Base-by-base conservation (phyloP, 305 asterid species). In the Fraxinus floribunda region DNA sequence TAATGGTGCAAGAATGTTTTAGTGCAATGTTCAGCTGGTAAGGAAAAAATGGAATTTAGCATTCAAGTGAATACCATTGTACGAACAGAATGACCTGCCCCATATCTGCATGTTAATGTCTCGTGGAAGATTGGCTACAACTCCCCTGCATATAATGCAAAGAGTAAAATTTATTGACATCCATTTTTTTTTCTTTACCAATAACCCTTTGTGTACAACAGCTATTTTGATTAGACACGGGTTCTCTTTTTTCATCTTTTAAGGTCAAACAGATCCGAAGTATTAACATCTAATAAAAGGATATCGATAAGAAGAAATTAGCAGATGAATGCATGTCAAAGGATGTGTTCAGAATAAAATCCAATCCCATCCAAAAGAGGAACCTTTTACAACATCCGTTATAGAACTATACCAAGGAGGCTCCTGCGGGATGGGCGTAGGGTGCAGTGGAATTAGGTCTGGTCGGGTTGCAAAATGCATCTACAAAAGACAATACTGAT, bases 1-100 rank as follows among this genome's bases (percentile, higher is more conserved):
- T 35, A 66, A 41, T 20, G n/a, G 15, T 18, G 79, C 41, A 70
- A 30, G 18, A 26, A 70, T 70, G 38, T 30, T 29, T 30, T 1
- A 5, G 22, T 26, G 76, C 70, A 85, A 78, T 29, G 75, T 15
- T 57, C n/a, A 77, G 68, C 26, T 35, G 11, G 16, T 32, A 64
- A 26, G 9, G 13, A 29, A 24, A n/a, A 29, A 11, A 11, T 11
- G 75, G 20, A 68, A 26, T 68, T 68, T 30, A 46, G 77, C 35
- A 84, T 2, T 75, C 34, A 84, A 82, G 78, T 52, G 60, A 26
- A 78, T 92, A 96, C 98, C 99, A 81, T 86, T 85, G 66, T 75
- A 85, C 29, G 94, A 89, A 78, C 91, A 87, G 83, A 85, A 92
- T 46, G 87, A 49, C 84, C 91, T 91, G 87, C 89, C 87, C 92